Base-by-base conservation (phyloP, 225 moss, liverwort and hornwort species). In the Asterella californica region DNA sequence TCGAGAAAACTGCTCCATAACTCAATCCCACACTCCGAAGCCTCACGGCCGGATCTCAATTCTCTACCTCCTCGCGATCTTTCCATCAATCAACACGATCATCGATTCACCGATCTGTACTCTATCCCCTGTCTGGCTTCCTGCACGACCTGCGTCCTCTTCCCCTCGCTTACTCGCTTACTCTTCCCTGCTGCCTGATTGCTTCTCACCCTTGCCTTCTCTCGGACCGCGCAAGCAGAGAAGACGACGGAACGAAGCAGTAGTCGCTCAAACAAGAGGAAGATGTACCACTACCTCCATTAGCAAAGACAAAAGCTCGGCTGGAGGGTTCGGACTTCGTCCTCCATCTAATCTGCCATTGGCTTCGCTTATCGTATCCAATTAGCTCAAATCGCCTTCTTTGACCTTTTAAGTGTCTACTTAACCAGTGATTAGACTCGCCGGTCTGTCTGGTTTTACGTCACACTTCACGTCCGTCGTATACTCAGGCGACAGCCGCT, bases 1-100 rank as follows among this genome's bases (percentile, higher is more conserved):
- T 62, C 75, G 70, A 59, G 59, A 72, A 77, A 83, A 73, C 57
- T 77, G 59, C 75, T 77, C 82, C 80, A 68, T 68, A 36, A 36
- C 18, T 75, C 75, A 55, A 59, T 75, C 55, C 55, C 57, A 59
- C 19, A 2, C 33, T 38, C 34, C 27, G 8, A 21, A 55, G 57
- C 55, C 55, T 10, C 30, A 0, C 45, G 19, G 6, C 47, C 70
- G 70, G 70, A 71, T 71, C 70, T 22, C 6, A n/a, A 59, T 55
- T 75, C 75, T 75, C 24, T 9, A 24, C 34, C 57, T 36, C 34
- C 19, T 75, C 34, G 55, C 57, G 55, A 75, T 57, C 75, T 59
- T 75, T 22, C 75, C 57, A 75, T 59, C 24, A 75, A 75, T 50
- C 22, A 15, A 50, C 6, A 32, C 57, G 36, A 50, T 59, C 54